phyloP scores from a whole-genome alignment of 768 basidiomycete genomes.

The Boletus subparvulus region DNA sequence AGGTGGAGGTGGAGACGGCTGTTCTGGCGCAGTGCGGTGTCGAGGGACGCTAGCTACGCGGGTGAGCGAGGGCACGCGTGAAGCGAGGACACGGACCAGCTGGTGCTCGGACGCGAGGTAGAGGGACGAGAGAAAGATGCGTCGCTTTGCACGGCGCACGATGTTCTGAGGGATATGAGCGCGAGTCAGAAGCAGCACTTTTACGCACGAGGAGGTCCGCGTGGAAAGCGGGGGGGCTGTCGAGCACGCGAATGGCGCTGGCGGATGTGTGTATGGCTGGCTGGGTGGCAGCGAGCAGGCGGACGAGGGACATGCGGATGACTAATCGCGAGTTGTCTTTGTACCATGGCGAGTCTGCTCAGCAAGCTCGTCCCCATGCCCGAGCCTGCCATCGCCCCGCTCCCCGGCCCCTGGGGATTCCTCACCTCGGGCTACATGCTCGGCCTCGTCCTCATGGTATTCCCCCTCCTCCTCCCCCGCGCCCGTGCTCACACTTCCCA shows the following conservation, averaged over 20 bases:
- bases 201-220: slow-evolving; percentile 47
- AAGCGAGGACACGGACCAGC: slow-evolving; percentile 55
- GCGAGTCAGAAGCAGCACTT: too few relatives aligned
- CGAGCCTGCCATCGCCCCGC: slow-evolving; percentile 4
- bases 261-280: slow-evolving; percentile 50
- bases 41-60: slow-evolving; percentile 68
- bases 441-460: slow-evolving; percentile 66
- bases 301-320: slow-evolving; percentile 19
- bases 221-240: slow-evolving; percentile 61
- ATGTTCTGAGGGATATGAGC: slow-evolving; percentile 50
- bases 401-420: slow-evolving; percentile 71
- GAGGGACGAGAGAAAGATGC: slow-evolving; percentile 88
- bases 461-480: not conserved
- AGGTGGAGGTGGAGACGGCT: slow-evolving; percentile 65
- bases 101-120: slow-evolving; percentile 82
- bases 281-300: slow-evolving; percentile 37
- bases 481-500: slow-evolving; percentile 25
- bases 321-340: slow-evolving; percentile 12
- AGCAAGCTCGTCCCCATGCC: too few relatives aligned
- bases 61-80: not conserved
- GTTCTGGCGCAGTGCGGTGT: slow-evolving; percentile 55
- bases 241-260: slow-evolving; percentile 52
- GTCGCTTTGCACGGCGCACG: slow-evolving; percentile 69
- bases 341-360: not conserved
- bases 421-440: slow-evolving; percentile 72